These are phyloP conservation scores for Margaritispora aquatica DNA, from an alignment of 495 filamentous ascomycete genomes.

Conservation along the genomic window DNA sequence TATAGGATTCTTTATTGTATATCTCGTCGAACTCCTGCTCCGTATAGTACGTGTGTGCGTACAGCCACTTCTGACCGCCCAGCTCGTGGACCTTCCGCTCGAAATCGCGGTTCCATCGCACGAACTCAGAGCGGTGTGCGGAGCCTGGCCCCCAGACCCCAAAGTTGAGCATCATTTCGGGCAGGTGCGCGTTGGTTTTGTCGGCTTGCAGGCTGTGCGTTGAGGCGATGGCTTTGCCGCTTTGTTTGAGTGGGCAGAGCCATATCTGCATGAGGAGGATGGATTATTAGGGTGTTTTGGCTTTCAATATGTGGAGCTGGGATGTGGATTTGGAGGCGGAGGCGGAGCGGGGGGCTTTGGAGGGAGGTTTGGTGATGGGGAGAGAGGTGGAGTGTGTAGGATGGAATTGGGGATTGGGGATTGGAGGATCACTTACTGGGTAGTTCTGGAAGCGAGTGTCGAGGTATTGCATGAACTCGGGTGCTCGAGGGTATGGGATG, in stretches of 20 bases:
- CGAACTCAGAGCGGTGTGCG: conserved; percentile 30
- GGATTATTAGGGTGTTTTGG: not conserved
- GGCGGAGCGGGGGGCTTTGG: too few relatives aligned
- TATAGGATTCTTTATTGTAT: conserved; percentile 43
- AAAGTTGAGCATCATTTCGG: conserved; percentile 45
- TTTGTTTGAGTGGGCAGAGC: conserved; percentile 48
- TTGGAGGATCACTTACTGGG: conserved; percentile 33
- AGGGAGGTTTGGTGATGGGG: too few relatives aligned
- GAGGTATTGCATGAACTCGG: conserved; percentile 44
- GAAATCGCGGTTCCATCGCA: conserved; percentile 54
- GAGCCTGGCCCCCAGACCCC: conserved; percentile 50
- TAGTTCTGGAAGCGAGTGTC: conserved; percentile 38
- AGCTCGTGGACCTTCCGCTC: conserved; percentile 57
- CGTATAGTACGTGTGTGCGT: conserved; percentile 53
- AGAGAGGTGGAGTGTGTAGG: too few relatives aligned
- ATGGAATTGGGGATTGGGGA: too few relatives aligned
- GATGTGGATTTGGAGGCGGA: not conserved
- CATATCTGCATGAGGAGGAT: conserved; percentile 29
- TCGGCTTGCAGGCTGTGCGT: conserved; percentile 31
- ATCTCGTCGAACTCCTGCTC: conserved; percentile 47
- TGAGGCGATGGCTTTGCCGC: conserved; percentile 33
- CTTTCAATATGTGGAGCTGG: not conserved
- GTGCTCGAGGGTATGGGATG: conserved; percentile 40
- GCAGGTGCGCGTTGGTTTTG: conserved; percentile 4
- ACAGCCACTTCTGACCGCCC: conserved; percentile 57